These are phyloP conservation scores for Kentomonas sorsogonicus DNA, from an alignment of 208 protist species.

Conservation along the genomic window DNA sequence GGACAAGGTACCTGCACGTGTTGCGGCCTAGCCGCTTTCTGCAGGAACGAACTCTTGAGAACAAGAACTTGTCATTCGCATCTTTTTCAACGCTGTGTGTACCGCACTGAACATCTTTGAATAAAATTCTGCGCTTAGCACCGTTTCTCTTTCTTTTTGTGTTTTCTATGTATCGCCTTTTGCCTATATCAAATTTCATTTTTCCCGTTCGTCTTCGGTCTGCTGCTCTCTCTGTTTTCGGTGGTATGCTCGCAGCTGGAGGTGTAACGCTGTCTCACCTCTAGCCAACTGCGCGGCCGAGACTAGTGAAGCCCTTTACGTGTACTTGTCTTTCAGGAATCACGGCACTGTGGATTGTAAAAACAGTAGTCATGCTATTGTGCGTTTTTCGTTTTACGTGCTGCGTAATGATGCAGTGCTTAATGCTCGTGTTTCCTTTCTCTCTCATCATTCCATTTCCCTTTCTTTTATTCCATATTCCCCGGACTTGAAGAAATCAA, in stretches of 20 bases:
- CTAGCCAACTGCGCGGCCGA: too few species aligned
- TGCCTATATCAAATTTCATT: background rate
- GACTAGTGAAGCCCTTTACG: too few species aligned
- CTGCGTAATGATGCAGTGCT: constrained; percentile 5
- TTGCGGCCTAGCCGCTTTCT: too few species aligned
- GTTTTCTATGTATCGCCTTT: constrained; percentile 1
- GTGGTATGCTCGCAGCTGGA: too few species aligned
- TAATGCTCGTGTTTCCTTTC: constrained; percentile 4
- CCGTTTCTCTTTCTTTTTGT: constrained; percentile 1
- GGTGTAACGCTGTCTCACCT: too few species aligned
- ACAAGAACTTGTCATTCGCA: background rate
- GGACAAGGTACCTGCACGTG: background rate
- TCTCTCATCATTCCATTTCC: background rate
- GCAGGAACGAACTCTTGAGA: background rate
- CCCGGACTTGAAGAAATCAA: background rate
- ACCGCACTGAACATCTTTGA: too few species aligned
- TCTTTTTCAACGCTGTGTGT: too few species aligned
- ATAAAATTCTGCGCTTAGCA: too few species aligned
- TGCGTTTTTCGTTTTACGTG: constrained; percentile 2
- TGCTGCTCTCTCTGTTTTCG: too few species aligned
- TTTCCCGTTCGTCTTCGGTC: too few species aligned
- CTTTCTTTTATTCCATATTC: background rate
- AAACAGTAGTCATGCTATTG: constrained; percentile 15
- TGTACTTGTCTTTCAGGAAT: too few species aligned
- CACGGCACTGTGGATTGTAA: too few species aligned